Conservation (phyloP, 148 eudicot species). For the Drosera capensis region DNA sequence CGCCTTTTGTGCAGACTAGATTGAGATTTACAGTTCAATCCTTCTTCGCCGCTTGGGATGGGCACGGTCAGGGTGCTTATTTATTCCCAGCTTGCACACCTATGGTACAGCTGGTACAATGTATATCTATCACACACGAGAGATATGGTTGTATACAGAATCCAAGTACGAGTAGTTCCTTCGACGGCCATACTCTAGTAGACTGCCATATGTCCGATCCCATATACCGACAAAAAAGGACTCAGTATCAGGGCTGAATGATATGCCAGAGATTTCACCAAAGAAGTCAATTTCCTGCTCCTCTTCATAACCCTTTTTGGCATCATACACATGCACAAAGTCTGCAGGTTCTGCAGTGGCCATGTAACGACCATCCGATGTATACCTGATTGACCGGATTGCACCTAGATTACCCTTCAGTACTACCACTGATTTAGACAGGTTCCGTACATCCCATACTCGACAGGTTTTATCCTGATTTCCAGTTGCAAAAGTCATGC, state of each 20-base stretch:
- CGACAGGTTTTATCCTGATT: slow-evolving; percentile 84
- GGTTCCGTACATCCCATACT: slow-evolving; percentile 61
- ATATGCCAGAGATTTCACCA: slow-evolving; percentile 76
- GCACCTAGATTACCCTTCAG: slow-evolving; percentile 71
- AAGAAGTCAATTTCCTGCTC: slow-evolving; percentile 86
- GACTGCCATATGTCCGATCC: slow-evolving; percentile 84
- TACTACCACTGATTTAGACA: slow-evolving; percentile 40
- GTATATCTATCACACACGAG: too few relatives aligned
- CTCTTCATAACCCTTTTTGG: slow-evolving; percentile 32
- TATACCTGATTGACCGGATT: slow-evolving; percentile 60
- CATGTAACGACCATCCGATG: slow-evolving; percentile 78
- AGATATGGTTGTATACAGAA: slow-evolving; percentile 12
- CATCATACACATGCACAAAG: slow-evolving; percentile 69
- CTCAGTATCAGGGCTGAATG: slow-evolving; percentile 74
- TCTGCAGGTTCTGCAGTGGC: slow-evolving; percentile 89
- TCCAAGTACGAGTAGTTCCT: slow-evolving; percentile 54
- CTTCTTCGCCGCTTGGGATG: too few relatives aligned
- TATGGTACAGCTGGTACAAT: too few relatives aligned
- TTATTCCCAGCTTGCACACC: too few relatives aligned
- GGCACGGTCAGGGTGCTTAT: too few relatives aligned
- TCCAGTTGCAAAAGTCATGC: slow-evolving; percentile 66
- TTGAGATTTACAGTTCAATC: too few relatives aligned
- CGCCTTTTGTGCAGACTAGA: too few relatives aligned
- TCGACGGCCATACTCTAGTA: slow-evolving; percentile 62
- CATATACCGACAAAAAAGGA: slow-evolving; percentile 71